Percentiles rank a stretch among this genome's conserved stretches.
phyloP scores from a whole-genome alignment of 2,329 filamentous ascomycete species.

The Fusarium sp. region DNA sequence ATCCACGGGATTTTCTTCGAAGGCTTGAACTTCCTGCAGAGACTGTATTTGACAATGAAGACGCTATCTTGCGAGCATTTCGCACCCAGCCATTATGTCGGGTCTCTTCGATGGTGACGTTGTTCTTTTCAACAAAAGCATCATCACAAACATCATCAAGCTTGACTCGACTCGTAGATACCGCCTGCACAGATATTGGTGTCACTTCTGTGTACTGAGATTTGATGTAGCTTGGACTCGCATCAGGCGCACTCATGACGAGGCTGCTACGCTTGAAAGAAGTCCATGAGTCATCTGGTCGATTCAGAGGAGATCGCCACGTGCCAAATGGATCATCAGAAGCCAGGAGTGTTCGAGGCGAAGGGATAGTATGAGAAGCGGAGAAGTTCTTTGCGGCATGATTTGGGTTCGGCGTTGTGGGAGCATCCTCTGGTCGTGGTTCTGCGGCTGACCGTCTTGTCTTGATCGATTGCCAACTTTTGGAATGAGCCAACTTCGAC shows the following conservation, averaged over 20 bases:
- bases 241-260: constrained; percentile 5
- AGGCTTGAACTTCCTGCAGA: constrained; percentile 4
- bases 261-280: constrained; percentile 24
- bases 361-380: not conserved
- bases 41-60: constrained; percentile 34
- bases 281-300: constrained; percentile 27
- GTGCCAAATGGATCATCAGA: constrained; percentile 22
- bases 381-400: not conserved
- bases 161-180: not conserved
- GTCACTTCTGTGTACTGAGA: constrained; percentile 28
- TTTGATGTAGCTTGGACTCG: constrained; percentile 32
- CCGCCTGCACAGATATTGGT: not conserved
- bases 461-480: constrained; percentile 27
- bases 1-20: not conserved
- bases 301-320: constrained; percentile 22
- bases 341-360: constrained; percentile 3
- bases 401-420: not conserved
- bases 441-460: not conserved
- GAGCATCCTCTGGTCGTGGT: not conserved
- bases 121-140: not conserved
- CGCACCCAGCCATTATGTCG: constrained; percentile 30
- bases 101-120: not conserved
- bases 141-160: not conserved
- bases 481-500: constrained; percentile 19
- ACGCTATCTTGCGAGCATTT: constrained; percentile 43